Evolutionary conservation across 78 protist genomes (phyloP).

Genomic region (Salpingoeca rosetta): DNA sequence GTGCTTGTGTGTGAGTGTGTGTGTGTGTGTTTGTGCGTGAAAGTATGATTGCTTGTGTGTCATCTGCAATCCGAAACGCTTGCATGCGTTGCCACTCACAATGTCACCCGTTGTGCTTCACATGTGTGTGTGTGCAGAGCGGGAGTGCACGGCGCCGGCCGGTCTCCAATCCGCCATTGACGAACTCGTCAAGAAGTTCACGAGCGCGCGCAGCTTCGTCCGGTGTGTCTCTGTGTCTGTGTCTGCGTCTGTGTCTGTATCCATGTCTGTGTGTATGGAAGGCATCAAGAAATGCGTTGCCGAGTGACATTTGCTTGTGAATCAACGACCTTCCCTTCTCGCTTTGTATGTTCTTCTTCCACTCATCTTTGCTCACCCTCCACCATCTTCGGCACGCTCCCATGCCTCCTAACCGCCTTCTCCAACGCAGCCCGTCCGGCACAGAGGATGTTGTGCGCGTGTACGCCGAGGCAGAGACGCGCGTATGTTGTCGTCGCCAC

Average conservation of each 20-base stretch:
- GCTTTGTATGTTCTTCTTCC: background rate
- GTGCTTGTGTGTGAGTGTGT: too few relatives aligned
- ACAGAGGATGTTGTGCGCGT: slow-evolving; percentile 72
- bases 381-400: too few relatives aligned
- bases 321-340: background rate
- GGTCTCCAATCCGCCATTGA: slow-evolving; percentile 48
- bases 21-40: too few relatives aligned
- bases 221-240: slow-evolving; percentile 2
- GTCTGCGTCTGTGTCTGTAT: background rate
- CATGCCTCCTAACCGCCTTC: background rate
- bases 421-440: slow-evolving; percentile 49
- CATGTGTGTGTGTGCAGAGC: slow-evolving; percentile 6
- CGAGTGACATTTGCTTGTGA: too few relatives aligned
- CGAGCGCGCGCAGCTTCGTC: slow-evolving; percentile 40
- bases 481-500: background rate
- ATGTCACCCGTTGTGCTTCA: too few relatives aligned
- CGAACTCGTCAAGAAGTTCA: background rate
- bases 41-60: too few relatives aligned
- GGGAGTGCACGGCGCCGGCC: slow-evolving; percentile 1
- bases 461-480: slow-evolving; percentile 66
- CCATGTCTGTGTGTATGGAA: background rate
- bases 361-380: too few relatives aligned
- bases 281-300: background rate
- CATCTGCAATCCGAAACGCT: too few relatives aligned
- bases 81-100: too few relatives aligned